Evolutionary conservation across 2,329 filamentous ascomycete genomes (phyloP), one percentile per base, ranked within the genome.

Genomic region (Neopestalotiopsis sp.): DNA sequence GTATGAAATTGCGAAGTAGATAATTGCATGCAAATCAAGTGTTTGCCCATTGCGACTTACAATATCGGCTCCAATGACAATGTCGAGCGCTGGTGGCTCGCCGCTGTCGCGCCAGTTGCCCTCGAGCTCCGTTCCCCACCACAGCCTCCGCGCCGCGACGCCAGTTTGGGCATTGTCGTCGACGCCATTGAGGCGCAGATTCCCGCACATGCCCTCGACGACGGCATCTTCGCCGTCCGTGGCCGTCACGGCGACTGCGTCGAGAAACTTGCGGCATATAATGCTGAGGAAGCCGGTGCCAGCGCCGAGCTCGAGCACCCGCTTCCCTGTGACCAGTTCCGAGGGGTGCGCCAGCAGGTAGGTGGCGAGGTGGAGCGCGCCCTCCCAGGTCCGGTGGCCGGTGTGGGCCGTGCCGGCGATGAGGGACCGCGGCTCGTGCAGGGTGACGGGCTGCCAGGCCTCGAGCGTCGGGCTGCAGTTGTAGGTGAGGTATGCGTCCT

Each of bases 51-150:
- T 32, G 30, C 3, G 30, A 42, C 59, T 62, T 17, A 67, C 65
- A 79, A 95, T 88, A 77, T 95, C 93, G 34, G 93, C 92, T 3
- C 92, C 93, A 30, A 95, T 79, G 2, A 95, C 86, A 4, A 93
- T 79, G 77, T 95, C 91, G 61, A 89, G 77, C 2, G 76, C 73
- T 4, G 76, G 74, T 17, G 82, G 83, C n/a, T 81, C 81, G 71
- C 85, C 30, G 32, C 7, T 5, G 13, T 14, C 30, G n/a, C 17
- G 12, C 42, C 49, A 57, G 24, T 45, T 28, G 5, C 62, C 62
- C 34, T 24, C 24, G 4, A 66, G 49, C 20, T 66, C 49, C 17
- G n/a, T 20, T 13, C 42, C 42, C 63, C 63, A 66, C 49, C 34
- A 42, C 20, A 66, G 28, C 30, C 34, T 38, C 32, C 49, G 28